Conservation (phyloP, 225 moss, liverwort and hornwort species). For the Ulota crispa region DNA sequence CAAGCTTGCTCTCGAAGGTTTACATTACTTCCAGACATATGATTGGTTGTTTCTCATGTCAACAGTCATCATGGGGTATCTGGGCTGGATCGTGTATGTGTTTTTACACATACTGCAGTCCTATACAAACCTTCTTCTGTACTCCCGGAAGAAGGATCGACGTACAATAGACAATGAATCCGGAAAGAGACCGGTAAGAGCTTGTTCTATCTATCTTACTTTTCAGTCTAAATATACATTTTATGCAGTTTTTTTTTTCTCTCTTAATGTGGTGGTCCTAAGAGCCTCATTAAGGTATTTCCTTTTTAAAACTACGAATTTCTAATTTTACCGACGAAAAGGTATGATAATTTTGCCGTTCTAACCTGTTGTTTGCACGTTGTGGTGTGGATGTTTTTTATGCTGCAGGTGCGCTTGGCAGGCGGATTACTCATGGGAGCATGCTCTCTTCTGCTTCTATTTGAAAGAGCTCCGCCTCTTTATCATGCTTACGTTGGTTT, state of each 20-base stretch:
- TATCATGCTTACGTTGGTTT: constrained; percentile 90
- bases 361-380: constrained; percentile 18
- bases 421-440: constrained; percentile 73
- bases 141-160: constrained; percentile 43
- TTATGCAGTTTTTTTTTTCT: neutral
- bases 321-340: neutral
- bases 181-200: constrained; percentile 42
- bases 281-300: neutral
- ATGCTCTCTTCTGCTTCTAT: constrained; percentile 65
- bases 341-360: neutral
- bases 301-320: neutral
- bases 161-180: constrained; percentile 15
- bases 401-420: constrained; percentile 83
- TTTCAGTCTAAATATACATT: neutral
- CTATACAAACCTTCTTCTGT: constrained; percentile 60
- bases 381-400: constrained; percentile 20
- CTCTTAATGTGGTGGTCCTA: neutral
- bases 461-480: constrained; percentile 75
- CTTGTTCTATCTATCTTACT: neutral
- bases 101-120: constrained; percentile 81
- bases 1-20: constrained; percentile 66
- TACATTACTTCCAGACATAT: constrained; percentile 98
- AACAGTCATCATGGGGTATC: constrained; percentile 73
- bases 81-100: constrained; percentile 94
- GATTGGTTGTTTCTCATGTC: constrained; percentile 98